These are phyloP conservation scores for Backusella australiensis DNA, from an alignment of 192 early-diverging fungal genomes.

Conservation along the genomic window DNA sequence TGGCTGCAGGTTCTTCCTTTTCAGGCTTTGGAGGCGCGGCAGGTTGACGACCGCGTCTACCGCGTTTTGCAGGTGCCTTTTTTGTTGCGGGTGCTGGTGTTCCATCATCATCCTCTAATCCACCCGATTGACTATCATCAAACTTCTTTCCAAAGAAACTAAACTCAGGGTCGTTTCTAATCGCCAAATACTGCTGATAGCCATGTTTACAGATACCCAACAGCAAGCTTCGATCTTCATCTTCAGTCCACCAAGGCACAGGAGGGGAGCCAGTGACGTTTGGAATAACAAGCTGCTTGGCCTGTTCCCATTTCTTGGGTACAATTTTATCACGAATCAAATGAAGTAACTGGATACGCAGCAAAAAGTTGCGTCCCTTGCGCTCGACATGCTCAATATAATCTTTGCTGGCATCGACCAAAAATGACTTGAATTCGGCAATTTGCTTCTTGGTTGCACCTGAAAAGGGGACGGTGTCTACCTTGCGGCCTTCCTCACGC, in stretches of 20 bases:
- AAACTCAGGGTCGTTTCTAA: constrained; percentile 52
- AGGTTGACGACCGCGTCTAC: background rate
- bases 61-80: background rate
- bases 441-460: constrained; percentile 65
- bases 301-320: constrained; percentile 61
- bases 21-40: background rate
- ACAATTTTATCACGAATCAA: constrained; percentile 68
- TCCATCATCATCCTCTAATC: constrained; percentile 32
- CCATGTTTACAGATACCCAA: constrained; percentile 77
- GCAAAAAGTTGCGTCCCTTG: constrained; percentile 67
- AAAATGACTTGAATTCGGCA: constrained; percentile 64
- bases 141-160: constrained; percentile 52
- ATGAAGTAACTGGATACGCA: constrained; percentile 72
- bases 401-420: constrained; percentile 68
- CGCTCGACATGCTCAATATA: constrained; percentile 72
- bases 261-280: constrained; percentile 58
- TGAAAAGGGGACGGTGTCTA: constrained; percentile 55
- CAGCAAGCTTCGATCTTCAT: constrained; percentile 77
- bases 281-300: constrained; percentile 63
- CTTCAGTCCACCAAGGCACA: constrained; percentile 66
- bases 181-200: constrained; percentile 54
- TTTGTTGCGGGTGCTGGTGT: background rate
- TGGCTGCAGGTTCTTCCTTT: background rate
- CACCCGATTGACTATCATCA: constrained; percentile 37
- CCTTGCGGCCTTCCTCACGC: constrained; percentile 40